A percentile compares a stretch with the other conserved stretches of the same genome.
Conservation (phyloP, 345 rosid species). For the Hypericum androsaemum region DNA sequence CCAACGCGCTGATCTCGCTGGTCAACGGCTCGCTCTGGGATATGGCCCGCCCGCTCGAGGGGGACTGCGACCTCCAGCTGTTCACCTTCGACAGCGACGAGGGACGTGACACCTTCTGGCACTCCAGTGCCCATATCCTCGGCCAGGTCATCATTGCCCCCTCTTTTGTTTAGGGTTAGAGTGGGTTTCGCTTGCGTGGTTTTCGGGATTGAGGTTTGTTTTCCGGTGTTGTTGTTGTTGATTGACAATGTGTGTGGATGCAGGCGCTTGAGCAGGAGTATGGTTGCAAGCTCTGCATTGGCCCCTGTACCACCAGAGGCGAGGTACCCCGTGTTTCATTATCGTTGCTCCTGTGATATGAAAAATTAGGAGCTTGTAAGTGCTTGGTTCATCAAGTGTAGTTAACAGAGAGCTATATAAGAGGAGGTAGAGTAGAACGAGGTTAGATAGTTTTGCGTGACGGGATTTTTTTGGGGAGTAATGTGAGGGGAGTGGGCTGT, state of each 20-base stretch:
- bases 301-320: slow-evolving; percentile 96
- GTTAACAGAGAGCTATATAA: too few relatives aligned
- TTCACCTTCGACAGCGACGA: slow-evolving; percentile 61
- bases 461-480: too few relatives aligned
- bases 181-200: neutral
- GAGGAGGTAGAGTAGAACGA: too few relatives aligned
- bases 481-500: too few relatives aligned
- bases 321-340: slow-evolving; percentile 43
- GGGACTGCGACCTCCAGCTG: slow-evolving; percentile 63
- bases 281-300: slow-evolving; percentile 93
- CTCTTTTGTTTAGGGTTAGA: neutral
- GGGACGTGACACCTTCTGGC: slow-evolving; percentile 97
- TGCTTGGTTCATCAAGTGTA: too few relatives aligned
- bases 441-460: too few relatives aligned
- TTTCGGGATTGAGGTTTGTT: neutral
- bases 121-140: slow-evolving; percentile 95
- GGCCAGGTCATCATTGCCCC: slow-evolving; percentile 45
- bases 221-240: slow-evolving; percentile 6
- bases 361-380: too few relatives aligned
- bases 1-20: slow-evolving; percentile 59
- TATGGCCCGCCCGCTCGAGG: slow-evolving; percentile 74
- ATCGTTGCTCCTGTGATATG: neutral
- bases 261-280: slow-evolving; percentile 77
- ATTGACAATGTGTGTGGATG: slow-evolving; percentile 4
- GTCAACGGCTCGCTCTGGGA: slow-evolving; percentile 89